A percentile compares a stretch with the other conserved stretches of the same genome.
Evolutionary conservation across 75 land plant species (phyloP).

Genomic region (Sequoiadendron giganteum): DNA sequence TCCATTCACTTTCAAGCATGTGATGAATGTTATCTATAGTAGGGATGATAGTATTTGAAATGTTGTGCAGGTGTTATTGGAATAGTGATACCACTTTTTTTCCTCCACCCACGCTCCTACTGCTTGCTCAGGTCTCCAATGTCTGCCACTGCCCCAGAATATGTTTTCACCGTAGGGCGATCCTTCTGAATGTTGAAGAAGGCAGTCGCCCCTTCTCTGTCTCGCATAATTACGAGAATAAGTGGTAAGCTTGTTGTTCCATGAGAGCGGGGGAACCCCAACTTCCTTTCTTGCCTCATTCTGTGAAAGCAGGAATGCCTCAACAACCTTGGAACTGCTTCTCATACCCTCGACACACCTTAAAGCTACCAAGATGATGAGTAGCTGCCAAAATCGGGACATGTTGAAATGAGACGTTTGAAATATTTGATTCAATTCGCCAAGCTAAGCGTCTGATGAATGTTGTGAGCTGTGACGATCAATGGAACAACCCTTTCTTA

Average conservation of each 20-base stretch:
- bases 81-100: conserved; percentile 19
- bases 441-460: no score
- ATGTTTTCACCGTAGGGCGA: conserved; percentile 24
- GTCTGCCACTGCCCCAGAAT: conserved; percentile 22
- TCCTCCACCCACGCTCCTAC: conserved; percentile 38
- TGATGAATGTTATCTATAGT: no score
- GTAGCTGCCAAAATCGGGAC: no score
- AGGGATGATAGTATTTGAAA: no score
- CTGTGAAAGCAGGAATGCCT: conserved; percentile 21
- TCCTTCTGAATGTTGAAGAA: conserved; percentile 27
- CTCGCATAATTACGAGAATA: conserved; percentile 25
- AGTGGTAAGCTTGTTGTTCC: conserved; percentile 25
- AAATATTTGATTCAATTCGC: no score
- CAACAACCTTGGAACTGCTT: not conserved
- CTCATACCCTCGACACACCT: not conserved
- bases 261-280: conserved; percentile 25
- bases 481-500: no score
- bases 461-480: no score
- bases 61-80: conserved; percentile 29
- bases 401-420: no score
- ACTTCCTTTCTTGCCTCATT: conserved; percentile 24
- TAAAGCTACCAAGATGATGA: no score
- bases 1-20: no score
- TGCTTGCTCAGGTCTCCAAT: conserved; percentile 28
- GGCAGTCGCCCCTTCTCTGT: conserved; percentile 22